Base-by-base conservation (phyloP, 257 asterid genomes). In the Solanum paucissectum region DNA sequence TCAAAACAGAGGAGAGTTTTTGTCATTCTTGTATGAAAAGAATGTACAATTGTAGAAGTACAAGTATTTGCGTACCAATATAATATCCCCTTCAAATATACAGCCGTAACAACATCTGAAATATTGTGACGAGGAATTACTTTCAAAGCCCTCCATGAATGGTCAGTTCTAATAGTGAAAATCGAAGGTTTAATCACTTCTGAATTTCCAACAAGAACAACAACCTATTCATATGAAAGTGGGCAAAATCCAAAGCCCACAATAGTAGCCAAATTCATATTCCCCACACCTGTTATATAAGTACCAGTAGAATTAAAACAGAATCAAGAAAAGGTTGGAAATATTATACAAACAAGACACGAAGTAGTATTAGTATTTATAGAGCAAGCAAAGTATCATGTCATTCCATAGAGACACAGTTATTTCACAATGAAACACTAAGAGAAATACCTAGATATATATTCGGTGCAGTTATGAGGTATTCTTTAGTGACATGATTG, bases 171-270 rank as follows among this genome's bases (percentile, higher is more conserved):
- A 74, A 74, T 74, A 5, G 83, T 21, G 12, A 75, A 37, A 75
- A 60, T 8, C 1, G 5, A 55, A 55, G 64, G 64, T 7, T 55
- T 55, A 55, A 55, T 55, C 69, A 60, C 69, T 60, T 60, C 29
- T 29, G 27, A 60, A 3, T 23, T 23, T 23, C 69, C 29, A 60
- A 21, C 69, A 60, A 60, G 69, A 60, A 60, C 69, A 60, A 55
- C 64, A 29, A 74, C 83, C 32, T 74, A 74, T 34, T 74, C 83
- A 21, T 34, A 36, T 8, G 83, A 74, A 74, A 34, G 52, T 9
- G 49, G 83, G 18, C 49, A 74, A 74, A 21, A 20, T 74, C 83
- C 83, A 34, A 37, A 74, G 83, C 83, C 52, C 83, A 74, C 83
- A 9, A 2, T n/a, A 33, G 81, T 7, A 72, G 9, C 32, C 27